Percentiles rank a stretch among this genome's conserved stretches.
These are phyloP conservation scores for Penicillium bovifimosum DNA, from an alignment of 495 filamentous ascomycete genomes.

Conservation along the genomic window DNA sequence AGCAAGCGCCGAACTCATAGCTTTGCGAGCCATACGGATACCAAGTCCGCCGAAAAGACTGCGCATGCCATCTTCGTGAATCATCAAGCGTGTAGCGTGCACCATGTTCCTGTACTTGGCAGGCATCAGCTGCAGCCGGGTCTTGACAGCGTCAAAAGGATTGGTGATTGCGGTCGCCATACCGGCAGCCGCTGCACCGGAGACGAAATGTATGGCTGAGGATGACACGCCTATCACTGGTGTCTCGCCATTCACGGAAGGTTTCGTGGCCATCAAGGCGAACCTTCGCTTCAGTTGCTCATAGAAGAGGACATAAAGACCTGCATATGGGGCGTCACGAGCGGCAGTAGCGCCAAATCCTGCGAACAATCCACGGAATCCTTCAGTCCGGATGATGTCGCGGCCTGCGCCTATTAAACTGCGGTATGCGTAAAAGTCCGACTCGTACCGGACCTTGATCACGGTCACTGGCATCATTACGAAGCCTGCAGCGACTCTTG, in stretches of 20 bases:
- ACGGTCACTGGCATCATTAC: conserved; percentile 95
- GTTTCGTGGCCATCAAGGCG: conserved; percentile 25
- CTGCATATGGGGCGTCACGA: conserved; percentile 91
- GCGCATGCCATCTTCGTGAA: conserved; percentile 72
- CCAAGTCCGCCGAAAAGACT: conserved; percentile 84
- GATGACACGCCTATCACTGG: conserved; percentile 36
- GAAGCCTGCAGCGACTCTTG: conserved; percentile 78
- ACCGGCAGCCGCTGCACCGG: conserved; percentile 71
- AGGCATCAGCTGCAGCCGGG: conserved; percentile 85
- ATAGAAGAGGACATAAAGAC: conserved; percentile 91
- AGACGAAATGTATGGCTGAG: conserved; percentile 76
- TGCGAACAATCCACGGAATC: conserved; percentile 79
- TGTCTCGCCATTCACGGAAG: conserved; percentile 10
- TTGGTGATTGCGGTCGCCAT: conserved; percentile 85
- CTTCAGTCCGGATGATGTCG: conserved; percentile 71
- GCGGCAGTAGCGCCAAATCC: conserved; percentile 93
- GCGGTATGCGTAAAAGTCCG: conserved; percentile 75
- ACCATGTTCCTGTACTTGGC: conserved; percentile 79
- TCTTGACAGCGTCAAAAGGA: conserved; percentile 96
- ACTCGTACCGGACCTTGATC: conserved; percentile 94
- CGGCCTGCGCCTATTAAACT: conserved; percentile 64
- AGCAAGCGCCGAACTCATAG: conserved; percentile 80
- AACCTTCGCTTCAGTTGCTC: conserved; percentile 76
- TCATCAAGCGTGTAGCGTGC: conserved; percentile 66
- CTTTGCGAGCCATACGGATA: conserved; percentile 85